phyloP scores from a whole-genome alignment of 768 basidiomycete genomes.

The Lentinula raphanica region DNA sequence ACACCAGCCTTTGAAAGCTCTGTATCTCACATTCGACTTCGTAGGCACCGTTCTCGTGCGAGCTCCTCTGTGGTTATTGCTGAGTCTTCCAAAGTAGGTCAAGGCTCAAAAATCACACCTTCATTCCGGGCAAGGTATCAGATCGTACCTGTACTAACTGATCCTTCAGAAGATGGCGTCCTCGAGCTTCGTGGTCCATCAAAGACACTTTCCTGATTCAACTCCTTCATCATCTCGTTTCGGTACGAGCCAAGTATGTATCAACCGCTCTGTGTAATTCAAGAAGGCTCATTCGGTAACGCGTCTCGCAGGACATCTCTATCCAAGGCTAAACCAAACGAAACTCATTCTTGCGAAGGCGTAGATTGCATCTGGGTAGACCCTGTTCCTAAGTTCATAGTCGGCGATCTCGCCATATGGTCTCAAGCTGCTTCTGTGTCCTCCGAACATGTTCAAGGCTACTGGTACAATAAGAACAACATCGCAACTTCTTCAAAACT shows the following conservation, averaged over 20 bases:
- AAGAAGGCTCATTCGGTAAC: background rate
- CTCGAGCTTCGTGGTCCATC: conserved; percentile 41
- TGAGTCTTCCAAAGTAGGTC: conserved; percentile 30
- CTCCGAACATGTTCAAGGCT: conserved; percentile 46
- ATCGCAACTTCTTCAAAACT: conserved; percentile 26
- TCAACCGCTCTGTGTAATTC: background rate
- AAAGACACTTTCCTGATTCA: conserved; percentile 4
- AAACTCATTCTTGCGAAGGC: conserved; percentile 31
- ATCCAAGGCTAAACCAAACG: conserved; percentile 29
- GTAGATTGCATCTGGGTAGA: conserved; percentile 47
- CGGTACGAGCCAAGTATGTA: conserved; percentile 19
- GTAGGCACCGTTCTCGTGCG: conserved; percentile 35
- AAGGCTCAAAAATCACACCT: background rate
- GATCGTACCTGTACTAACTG: background rate
- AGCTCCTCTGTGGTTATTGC: conserved; percentile 42
- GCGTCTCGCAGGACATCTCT: conserved; percentile 28
- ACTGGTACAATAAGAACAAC: conserved; percentile 47
- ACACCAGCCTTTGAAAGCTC: conserved; percentile 42
- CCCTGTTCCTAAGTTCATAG: conserved; percentile 35
- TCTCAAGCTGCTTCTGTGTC: conserved; percentile 34
- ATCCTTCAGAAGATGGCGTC: conserved; percentile 32
- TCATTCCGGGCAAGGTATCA: background rate
- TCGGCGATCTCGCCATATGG: conserved; percentile 37
- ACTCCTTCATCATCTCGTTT: conserved; percentile 10
- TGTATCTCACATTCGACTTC: conserved; percentile 42